Evolutionary conservation across 73 alveolate genomes (phyloP), one percentile per base, ranked within the genome.

Genomic region (Durusdinium trenchii): DNA sequence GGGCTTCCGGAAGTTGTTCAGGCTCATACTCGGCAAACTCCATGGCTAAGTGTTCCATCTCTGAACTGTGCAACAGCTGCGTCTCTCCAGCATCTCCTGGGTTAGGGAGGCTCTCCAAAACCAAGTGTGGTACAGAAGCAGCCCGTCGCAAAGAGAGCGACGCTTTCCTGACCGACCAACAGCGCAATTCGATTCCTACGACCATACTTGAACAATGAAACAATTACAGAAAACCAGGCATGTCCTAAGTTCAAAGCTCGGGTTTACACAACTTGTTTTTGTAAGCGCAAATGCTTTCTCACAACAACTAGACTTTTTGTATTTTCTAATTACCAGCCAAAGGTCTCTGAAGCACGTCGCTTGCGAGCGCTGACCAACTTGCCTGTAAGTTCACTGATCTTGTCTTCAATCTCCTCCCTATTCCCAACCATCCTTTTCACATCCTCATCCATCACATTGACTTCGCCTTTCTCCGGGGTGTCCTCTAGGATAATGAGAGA

Each of bases 301-400:
- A n/a, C n/a, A n/a, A n/a, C n/a, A n/a, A n/a, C n/a, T n/a, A n/a
- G n/a, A n/a, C n/a, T n/a, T n/a, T n/a, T n/a, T n/a, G n/a, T n/a
- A n/a, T n/a, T n/a, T n/a, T n/a, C n/a, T n/a, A n/a, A n/a, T n/a
- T n/a, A n/a, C n/a, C 28, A 1, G 40, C 60, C 87, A 43, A 45
- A 45, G 2, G 6, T 43, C 87, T 43, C 61, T 9, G 87, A 76
- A 14, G 87, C 28, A 7, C 5, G 26, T 36, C 10, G 26, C 38
- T 76, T 76, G 61, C 45, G 40, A 40, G 87, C 87, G 38, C 45
- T 20, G 87, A 43, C 45, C 87, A 76, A 7, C 87, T 76, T 76
- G 43, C 16, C 20, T 12, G 42, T 43, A 1, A 76, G 60, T 23
- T 43, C 87, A 5, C 87, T 76, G 87, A 76, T 76, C 38, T 76